These are phyloP conservation scores for Lepidium sativum DNA, from an alignment of 345 rosid species.

Conservation along the genomic window DNA sequence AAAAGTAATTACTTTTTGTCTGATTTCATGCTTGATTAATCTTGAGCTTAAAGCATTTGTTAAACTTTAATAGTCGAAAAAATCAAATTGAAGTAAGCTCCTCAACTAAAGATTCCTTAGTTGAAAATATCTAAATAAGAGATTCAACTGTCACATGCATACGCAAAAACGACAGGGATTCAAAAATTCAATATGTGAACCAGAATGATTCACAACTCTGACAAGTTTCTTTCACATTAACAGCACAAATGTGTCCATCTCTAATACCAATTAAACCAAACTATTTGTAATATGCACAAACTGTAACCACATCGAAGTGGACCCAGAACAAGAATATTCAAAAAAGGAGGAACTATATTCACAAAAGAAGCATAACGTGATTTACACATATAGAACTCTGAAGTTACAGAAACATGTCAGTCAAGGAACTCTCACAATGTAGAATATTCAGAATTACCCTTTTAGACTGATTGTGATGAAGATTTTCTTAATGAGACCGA, in stretches of 20 bases:
- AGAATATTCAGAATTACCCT: neutral
- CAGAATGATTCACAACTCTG: constrained; percentile 11
- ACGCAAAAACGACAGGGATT: constrained; percentile 1
- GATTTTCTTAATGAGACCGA: constrained; percentile 82
- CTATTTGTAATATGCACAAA: neutral
- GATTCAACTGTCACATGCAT: constrained; percentile 11
- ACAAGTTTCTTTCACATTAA: constrained; percentile 10
- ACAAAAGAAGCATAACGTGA: constrained; percentile 24
- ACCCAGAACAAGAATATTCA: constrained; percentile 2
- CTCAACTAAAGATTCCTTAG: neutral
- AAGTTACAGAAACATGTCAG: constrained; percentile 1
- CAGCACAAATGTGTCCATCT: constrained; percentile 2
- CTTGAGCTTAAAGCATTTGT: neutral
- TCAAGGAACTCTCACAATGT: neutral
- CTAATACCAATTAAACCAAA: neutral
- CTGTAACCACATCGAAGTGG: neutral
- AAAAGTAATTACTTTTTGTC: neutral
- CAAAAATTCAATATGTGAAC: constrained; percentile 18
- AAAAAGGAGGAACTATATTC: neutral
- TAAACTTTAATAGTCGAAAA: neutral
- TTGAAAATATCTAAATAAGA: constrained; percentile 14
- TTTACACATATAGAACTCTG: constrained; percentile 44
- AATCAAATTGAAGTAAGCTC: neutral
- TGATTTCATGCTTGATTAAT: neutral
- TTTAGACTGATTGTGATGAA: constrained; percentile 37